Evolutionary conservation across 495 filamentous ascomycete genomes (phyloP).

Genomic region (Trichoderma erinaceum): DNA sequence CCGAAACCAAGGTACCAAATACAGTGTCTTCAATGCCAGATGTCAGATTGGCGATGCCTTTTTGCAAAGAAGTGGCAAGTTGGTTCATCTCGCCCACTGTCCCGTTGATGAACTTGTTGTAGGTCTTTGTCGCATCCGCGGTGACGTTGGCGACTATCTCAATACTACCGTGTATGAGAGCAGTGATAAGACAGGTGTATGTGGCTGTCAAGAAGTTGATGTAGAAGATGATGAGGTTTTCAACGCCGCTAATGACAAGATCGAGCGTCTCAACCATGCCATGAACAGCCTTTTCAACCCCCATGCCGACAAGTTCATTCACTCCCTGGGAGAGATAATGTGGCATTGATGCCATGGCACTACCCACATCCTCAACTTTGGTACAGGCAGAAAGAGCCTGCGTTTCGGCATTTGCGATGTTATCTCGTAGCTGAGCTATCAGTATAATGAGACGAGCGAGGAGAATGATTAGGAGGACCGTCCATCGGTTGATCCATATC

Average conservation of each 20-base stretch:
- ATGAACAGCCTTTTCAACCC: constrained; percentile 69
- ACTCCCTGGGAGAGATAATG: constrained; percentile 84
- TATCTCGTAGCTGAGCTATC: constrained; percentile 58
- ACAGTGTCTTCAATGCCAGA: constrained; percentile 45
- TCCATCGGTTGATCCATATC: constrained; percentile 97
- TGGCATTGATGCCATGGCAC: constrained; percentile 95
- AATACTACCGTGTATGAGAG: constrained; percentile 71
- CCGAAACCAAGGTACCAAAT: constrained; percentile 37
- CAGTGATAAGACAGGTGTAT: constrained; percentile 77
- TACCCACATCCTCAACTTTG: constrained; percentile 88
- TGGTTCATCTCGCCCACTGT: constrained; percentile 58
- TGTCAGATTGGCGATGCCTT: constrained; percentile 54
- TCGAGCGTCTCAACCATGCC: constrained; percentile 69
- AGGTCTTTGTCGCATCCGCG: constrained; percentile 60
- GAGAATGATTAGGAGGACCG: constrained; percentile 77
- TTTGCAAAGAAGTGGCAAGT: constrained; percentile 50
- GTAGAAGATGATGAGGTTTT: constrained; percentile 82
- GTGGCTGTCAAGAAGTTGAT: constrained; percentile 84
- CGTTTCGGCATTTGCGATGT: constrained; percentile 65
- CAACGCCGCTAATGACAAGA: constrained; percentile 73
- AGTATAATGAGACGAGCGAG: constrained; percentile 75
- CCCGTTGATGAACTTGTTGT: constrained; percentile 64
- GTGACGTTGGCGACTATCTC: constrained; percentile 61
- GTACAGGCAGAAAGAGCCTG: constrained; percentile 86
- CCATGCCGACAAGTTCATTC: constrained; percentile 73